Base-by-base conservation (phyloP, 129 eudicot species). In the Saposhnikovia divaricata region DNA sequence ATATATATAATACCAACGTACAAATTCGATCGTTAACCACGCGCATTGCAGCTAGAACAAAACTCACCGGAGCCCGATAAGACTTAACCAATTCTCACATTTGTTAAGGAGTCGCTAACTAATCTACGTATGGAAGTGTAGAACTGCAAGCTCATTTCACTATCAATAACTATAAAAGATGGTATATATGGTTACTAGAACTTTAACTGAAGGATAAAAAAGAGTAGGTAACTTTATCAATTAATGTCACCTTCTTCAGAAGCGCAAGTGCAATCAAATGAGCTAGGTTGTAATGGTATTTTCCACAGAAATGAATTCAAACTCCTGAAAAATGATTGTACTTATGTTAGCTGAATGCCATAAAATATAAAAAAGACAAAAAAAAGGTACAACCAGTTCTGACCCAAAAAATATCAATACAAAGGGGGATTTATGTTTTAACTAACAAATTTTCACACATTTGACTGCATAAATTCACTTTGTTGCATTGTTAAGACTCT, bases 221-320 rank as follows among this genome's bases (percentile, higher is more conserved):
- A 77, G 83, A 81, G 81, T 77, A 80, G 5, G 80, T 81, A 74
- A 77, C 83, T 84, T 86, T 75, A 16, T 83, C 77, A n/a, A n/a
- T n/a, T n/a, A 18, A 82, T 61, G 84, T 78, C 63, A 63, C 88
- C n/a, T n/a, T n/a, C 89, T 83, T 82, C 85, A 48, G 76, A 80
- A 85, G 25, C 78, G 78, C 16, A 66, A 66, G 72, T 40, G 16
- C 1, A 81, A 80, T 83, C 86, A 53, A 68, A 61, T 81, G 59
- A 72, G 87, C 81, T 57, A 31, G 46, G 38, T 4, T 16, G 79
- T 85, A 89, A 85, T 87, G 77, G 75, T 78, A 78, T 83, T 81
- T 77, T 75, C n/a, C 34, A 77, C 34, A 63, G 77, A 76, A 31
- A 31, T 74, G 82, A 96, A 85, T 83, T 92, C 95, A 78, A 95